These are phyloP conservation scores for Ceratocystis diversiconidia DNA, from an alignment of 2,329 filamentous ascomycete species.

Conservation along the genomic window DNA sequence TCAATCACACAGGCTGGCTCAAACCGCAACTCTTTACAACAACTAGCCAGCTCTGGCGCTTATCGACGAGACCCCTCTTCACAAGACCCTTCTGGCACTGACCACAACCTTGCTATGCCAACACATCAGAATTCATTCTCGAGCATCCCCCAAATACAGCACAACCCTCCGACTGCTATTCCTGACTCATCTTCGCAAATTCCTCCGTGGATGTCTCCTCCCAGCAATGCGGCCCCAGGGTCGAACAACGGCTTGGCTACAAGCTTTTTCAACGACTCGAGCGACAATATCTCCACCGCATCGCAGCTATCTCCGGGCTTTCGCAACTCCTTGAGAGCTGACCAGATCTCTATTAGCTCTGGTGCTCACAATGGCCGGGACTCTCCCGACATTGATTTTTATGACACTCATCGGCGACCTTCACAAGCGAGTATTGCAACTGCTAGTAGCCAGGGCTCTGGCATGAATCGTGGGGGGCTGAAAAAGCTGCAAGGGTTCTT, in stretches of 20 bases:
- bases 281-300: constrained; percentile 47
- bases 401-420: constrained; percentile 51
- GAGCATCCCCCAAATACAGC: constrained; percentile 43
- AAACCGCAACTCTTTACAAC: constrained; percentile 28
- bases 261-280: constrained; percentile 63
- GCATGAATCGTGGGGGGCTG: constrained; percentile 50
- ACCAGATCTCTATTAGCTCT: constrained; percentile 16
- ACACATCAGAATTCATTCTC: background rate
- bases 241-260: constrained; percentile 31
- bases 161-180: constrained; percentile 42
- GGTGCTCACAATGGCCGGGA: constrained; percentile 34
- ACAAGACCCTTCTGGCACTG: constrained; percentile 42
- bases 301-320: constrained; percentile 60
- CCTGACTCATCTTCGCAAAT: constrained; percentile 39
- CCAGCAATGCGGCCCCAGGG: constrained; percentile 19
- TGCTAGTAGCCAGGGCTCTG: constrained; percentile 73
- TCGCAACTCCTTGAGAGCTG: constrained; percentile 26
- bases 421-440: constrained; percentile 79
- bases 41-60: constrained; percentile 5
- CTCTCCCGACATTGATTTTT: constrained; percentile 45
- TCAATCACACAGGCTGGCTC: constrained; percentile 16
- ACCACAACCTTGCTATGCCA: background rate
- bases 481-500: constrained; percentile 87
- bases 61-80: constrained; percentile 21
- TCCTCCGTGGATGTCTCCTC: constrained; percentile 42